Evolutionary conservation across 2,329 filamentous ascomycete genomes (phyloP).

Genomic region (Neoarthrinium moseri): DNA sequence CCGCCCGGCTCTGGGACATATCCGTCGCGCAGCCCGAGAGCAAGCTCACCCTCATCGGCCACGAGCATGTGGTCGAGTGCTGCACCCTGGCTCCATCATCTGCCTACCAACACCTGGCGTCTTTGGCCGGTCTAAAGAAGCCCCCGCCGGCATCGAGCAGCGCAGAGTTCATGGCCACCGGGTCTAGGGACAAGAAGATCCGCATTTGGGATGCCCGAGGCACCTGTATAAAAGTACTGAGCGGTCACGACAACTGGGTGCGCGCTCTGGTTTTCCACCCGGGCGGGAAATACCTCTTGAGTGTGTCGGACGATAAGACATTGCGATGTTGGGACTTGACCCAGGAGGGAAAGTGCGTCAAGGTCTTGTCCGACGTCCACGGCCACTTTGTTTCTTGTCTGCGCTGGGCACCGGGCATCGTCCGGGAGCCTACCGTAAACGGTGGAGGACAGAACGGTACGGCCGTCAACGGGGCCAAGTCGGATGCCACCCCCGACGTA

Average conservation of each 20-base stretch:
- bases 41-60: constrained; percentile 78
- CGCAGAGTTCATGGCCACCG: constrained; percentile 87
- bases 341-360: constrained; percentile 89
- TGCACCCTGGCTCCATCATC: constrained; percentile 81
- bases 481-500: constrained; percentile 46
- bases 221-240: constrained; percentile 77
- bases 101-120: constrained; percentile 73
- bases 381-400: constrained; percentile 84
- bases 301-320: constrained; percentile 86
- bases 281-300: constrained; percentile 85
- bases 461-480: constrained; percentile 47
- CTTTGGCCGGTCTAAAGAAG: constrained; percentile 80
- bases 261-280: constrained; percentile 85
- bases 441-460: constrained; percentile 39
- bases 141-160: constrained; percentile 70
- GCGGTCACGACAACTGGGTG: constrained; percentile 94
- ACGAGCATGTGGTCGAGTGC: constrained; percentile 85
- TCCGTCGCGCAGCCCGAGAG: constrained; percentile 66
- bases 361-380: constrained; percentile 74
- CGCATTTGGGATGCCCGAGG: constrained; percentile 85
- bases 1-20: constrained; percentile 82
- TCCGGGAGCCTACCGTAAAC: constrained; percentile 55
- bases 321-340: constrained; percentile 90
- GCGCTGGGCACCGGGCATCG: constrained; percentile 78
- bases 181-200: constrained; percentile 86